A percentile compares a stretch with the other conserved stretches of the same genome.
Evolutionary conservation across 129 eudicot genomes (phyloP).

Genomic region (Dittrichia graveolens): DNA sequence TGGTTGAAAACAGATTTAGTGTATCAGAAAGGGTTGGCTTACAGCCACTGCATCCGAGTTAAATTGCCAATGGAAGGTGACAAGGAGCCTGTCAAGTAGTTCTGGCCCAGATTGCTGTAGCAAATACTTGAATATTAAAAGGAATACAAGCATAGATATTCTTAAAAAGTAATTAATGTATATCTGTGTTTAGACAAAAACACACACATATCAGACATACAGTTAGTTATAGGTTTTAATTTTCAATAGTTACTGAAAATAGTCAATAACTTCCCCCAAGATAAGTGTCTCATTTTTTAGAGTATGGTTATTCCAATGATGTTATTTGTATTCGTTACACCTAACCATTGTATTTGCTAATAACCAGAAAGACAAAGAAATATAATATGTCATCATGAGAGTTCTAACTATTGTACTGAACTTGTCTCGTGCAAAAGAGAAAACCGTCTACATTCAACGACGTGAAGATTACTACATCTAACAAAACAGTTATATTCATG

Average conservation of each 20-base stretch:
- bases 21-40: conserved; percentile 18
- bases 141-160: conserved; percentile 40
- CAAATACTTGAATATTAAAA: conserved; percentile 10
- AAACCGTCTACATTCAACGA: too few relatives aligned
- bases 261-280: background rate
- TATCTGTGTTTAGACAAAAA: background rate
- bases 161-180: background rate
- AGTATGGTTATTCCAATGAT: too few relatives aligned
- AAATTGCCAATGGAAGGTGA: conserved; percentile 69
- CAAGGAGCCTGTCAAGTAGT: conserved; percentile 67
- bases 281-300: too few relatives aligned
- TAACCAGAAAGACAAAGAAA: background rate
- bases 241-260: background rate
- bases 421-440: background rate
- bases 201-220: background rate
- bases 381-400: background rate
- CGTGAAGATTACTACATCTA: too few relatives aligned
- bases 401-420: background rate
- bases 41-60: conserved; percentile 71
- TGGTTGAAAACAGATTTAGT: background rate
- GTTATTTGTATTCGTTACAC: too few relatives aligned
- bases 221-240: background rate
- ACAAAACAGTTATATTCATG: too few relatives aligned
- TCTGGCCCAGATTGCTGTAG: conserved; percentile 54
- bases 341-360: background rate